Base-by-base conservation (phyloP, 192 early-diverging fungal species). In the Pilaira anomala region DNA sequence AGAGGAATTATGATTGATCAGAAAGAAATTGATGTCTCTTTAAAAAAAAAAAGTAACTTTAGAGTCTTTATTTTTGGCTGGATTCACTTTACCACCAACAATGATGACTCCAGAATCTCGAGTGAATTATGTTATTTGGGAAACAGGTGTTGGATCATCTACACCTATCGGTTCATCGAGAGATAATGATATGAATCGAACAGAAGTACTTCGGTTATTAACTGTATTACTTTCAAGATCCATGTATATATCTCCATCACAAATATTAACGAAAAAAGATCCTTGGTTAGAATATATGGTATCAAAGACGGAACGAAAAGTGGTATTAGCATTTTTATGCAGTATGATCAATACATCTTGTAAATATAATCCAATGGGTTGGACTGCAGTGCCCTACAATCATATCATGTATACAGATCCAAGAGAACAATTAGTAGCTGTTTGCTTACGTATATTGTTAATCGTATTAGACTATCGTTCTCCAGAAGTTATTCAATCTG, bases 301-400 rank as follows among this genome's bases (percentile, higher is more conserved):
- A 1, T 69, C 78, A 26, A 67, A 69, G 24, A 67, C 78, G 14
- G 88, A 90, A 30, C 82, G 82, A 69, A 90, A 90, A 57, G 76
- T 84, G 33, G 85, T 89, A 1, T 69, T 96, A 26, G 83, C 88
- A 8, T 68, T 95, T 52, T 80, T 94, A n/a, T 95, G 93, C 75
- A 93, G 91, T 65, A 69, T 95, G 36, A 51, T 95, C 24, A 97
- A 97, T 63, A 94, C 92, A 0, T 83, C 85, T 2, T 69, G 88
- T 3, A 85, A 86, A 44, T 92, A 93, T 62, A 89, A 93, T 66
- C 88, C 90, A 7, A 76, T 89, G 21, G 90, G 91, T 21, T 95
- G 92, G 92, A 46, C 44, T 18, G 87, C 83, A 4, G 76, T 91
- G 19, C 91, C 91, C 28, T 97, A 92, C 78, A 91, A 93, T 63